Evolutionary conservation across 1,139 yeast genomes (phyloP).

Genomic region (Taphrina flavorubra): DNA sequence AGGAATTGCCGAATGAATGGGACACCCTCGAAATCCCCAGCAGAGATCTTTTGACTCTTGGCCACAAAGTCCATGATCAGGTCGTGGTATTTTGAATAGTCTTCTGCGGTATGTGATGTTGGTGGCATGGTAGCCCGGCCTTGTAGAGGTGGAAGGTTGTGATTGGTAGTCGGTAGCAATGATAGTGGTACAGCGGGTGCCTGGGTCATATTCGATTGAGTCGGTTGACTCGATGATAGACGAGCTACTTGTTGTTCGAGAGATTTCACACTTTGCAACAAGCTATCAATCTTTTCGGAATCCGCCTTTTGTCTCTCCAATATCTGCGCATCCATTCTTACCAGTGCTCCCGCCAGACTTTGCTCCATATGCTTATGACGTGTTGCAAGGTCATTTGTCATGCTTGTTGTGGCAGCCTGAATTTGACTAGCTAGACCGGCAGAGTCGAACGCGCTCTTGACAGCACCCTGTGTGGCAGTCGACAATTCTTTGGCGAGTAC

Average conservation of each 20-base stretch:
- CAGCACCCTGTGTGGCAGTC: slow-evolving; percentile 10
- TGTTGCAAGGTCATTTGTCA: slow-evolving; percentile 6
- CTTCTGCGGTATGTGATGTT: slow-evolving; percentile 1
- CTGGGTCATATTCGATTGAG: neutral
- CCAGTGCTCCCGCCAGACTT: slow-evolving; percentile 24
- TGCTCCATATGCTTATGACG: slow-evolving; percentile 29
- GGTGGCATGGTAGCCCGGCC: neutral
- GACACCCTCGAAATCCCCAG: slow-evolving; percentile 22
- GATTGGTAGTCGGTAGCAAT: slow-evolving; percentile 1
- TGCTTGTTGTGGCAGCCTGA: slow-evolving; percentile 6
- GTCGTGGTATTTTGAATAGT: slow-evolving; percentile 13
- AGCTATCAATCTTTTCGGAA: slow-evolving; percentile 19
- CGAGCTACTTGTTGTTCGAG: slow-evolving; percentile 15
- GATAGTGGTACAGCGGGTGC: neutral
- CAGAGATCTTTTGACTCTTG: slow-evolving; percentile 18
- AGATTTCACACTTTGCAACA: neutral
- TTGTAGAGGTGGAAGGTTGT: slow-evolving; percentile 1
- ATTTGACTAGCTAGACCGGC: slow-evolving; percentile 6
- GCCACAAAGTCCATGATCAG: slow-evolving; percentile 24
- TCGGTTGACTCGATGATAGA: neutral
- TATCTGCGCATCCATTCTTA: slow-evolving; percentile 25
- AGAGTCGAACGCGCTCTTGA: slow-evolving; percentile 3
- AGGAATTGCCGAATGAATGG: slow-evolving; percentile 28
- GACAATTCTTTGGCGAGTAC: slow-evolving; percentile 9
- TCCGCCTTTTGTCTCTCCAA: slow-evolving; percentile 18